Evolutionary conservation across 768 basidiomycete species (phyloP), one percentile per base, ranked within the genome.

Genomic region (Naganishia antarctica): DNA sequence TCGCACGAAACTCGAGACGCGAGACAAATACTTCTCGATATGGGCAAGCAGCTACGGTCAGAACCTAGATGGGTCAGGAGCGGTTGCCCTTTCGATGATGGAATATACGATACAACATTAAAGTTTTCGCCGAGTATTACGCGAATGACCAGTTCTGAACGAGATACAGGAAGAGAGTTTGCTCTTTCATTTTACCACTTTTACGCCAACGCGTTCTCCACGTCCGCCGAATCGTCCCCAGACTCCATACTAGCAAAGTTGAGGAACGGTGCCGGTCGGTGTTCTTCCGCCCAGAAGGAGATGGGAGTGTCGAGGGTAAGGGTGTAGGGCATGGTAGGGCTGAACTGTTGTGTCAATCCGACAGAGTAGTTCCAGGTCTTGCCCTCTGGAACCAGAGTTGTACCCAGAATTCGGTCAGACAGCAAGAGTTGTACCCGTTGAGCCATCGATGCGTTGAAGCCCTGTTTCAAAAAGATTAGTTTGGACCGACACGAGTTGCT

Each of bases 371-470:
- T 96, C 96, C 96, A 98, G 34, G 96, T 86, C 61, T 86, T 86
- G 69, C 94, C 96, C 76, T 89, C 92, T 0, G 90, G 92, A 18
- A 94, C 91, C 8, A 98, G 80, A 0, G 91, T 94, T 86, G 93
- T 92, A 25, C 93, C 96, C 16, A 98, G 83, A 69, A 99, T 87
- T 68, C 94, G 88, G 74, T 99, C 96, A 18, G 93, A 97, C 25
- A 98, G 81, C 64, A 98, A 81, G 32, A 98, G 82, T 77, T 83
- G 80, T 25, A 96, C 91, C 25, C 91, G 86, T 76, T 94, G 93
- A 1, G 91, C 94, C 94, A 97, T 97, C 69, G 89, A 90, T n/a
- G 92, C 90, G 78, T 94, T 98, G 81, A 94, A 99, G 44, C 94
- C 91, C 80, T 86, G 70, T 41, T 31, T 69, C 12, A 28, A 29